Percentiles rank a stretch among this genome's conserved stretches.
Conservation (phyloP, 352 stramenopile genomes). For the Achlya hypogyna region DNA sequence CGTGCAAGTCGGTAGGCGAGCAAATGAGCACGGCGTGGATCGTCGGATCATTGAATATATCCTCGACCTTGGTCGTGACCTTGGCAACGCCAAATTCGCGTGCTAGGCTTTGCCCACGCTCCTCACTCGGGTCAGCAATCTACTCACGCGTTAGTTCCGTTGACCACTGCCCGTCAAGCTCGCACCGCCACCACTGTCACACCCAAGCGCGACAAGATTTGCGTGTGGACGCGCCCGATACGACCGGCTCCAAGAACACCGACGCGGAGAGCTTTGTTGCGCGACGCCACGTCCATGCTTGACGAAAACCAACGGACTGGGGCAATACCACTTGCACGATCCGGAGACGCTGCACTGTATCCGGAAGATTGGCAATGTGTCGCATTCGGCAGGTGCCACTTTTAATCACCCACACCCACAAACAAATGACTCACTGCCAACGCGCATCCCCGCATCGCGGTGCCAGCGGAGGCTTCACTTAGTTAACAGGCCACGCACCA, state of each 20-base stretch:
- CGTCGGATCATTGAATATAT: constrained; percentile 89
- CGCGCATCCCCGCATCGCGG: no score
- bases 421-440: no score
- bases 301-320: background rate
- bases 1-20: constrained; percentile 89
- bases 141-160: background rate
- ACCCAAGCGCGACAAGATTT: constrained; percentile 37
- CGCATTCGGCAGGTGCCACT: background rate
- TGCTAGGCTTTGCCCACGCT: constrained; percentile 31
- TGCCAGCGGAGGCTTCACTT: no score
- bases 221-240: constrained; percentile 53
- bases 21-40: constrained; percentile 96
- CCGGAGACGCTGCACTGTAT: background rate
- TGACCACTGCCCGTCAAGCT: constrained; percentile 21
- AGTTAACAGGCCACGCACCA: no score
- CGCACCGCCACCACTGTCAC: constrained; percentile 41
- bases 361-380: background rate
- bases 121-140: constrained; percentile 26
- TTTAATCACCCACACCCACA: no score
- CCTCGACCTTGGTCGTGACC: constrained; percentile 66
- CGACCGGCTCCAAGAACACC: constrained; percentile 60
- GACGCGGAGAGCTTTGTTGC: constrained; percentile 30
- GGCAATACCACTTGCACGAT: background rate
- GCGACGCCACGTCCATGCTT: constrained; percentile 7
- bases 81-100: constrained; percentile 40